Base-by-base conservation (phyloP, 176 grass and related monocot genomes). In the Musa troglodytarum region DNA sequence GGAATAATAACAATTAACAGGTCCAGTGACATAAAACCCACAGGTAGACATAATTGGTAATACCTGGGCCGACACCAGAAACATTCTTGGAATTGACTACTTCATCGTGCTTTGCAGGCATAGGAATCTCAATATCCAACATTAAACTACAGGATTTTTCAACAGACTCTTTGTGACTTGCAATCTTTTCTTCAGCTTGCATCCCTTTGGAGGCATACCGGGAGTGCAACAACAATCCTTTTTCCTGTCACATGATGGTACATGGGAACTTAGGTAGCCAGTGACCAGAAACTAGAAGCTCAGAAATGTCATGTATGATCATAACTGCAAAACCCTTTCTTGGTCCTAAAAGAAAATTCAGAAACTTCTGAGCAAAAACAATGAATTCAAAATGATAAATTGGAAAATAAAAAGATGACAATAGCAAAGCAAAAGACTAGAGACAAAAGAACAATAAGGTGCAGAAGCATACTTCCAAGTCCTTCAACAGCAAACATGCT, bases 401-500 rank as follows among this genome's bases (percentile, higher is more conserved):
- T 52, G 49, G 15, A 10, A 71, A 52, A 73, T 12, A 26, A 53
- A 53, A 55, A 7, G 20, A 24, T 25, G 22, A 16, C 21, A 73
- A 19, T 55, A 54, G 21, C 29, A 9, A 53, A 53, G 11, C 19
- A 53, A 28, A n/a, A 4, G 16, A 25, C 11, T 26, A 9, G 11
- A 73, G 54, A 19, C 20, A 26, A 25, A 13, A 5, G 21, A 73
- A 50, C n/a, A n/a, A 53, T 15, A 21, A 53, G 12, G 19, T 6
- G 11, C 22, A 73, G 10, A 21, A 23, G 23, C 53, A 76, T 72
- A 98, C 95, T 82, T 91, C 84, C 29, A 98, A 76, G 80, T 98
- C 95, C 82, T 89, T 89, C 53, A 93, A 83, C 55, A 98, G 84
- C 21, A 86, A 62, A 73, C 71, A 91, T 87, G 94, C 86, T 57